Evolutionary conservation across 2,329 filamentous ascomycete genomes (phyloP), one percentile per base, ranked within the genome.

Genomic region (Alternaria solani): DNA sequence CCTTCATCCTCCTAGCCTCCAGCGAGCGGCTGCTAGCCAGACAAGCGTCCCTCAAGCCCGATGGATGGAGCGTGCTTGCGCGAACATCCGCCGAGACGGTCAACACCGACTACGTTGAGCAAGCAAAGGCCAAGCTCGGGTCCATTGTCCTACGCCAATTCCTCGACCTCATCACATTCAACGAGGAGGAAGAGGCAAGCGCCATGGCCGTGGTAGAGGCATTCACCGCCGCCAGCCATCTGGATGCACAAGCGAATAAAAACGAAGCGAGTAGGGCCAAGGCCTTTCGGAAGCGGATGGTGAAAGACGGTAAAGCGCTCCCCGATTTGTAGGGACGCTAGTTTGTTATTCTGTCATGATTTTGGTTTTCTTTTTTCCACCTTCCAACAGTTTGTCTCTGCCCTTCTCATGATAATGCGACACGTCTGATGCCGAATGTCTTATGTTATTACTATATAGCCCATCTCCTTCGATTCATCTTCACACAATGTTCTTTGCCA

Each of bases 31-130:
- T 69, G 11, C 55, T 71, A 23, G 70, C 67, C 7, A 70, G 74
- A 16, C 70, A 73, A 51, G 59, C 62, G 20, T 73, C 73, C 0
- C 44, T 59, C 1, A 65, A 56, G 18, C 41, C 61, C 4, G 59
- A 62, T 9, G 72, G 71, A 12, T 75, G 73, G 74, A 65, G 70
- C 26, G 63, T 75, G 9, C 66, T 76, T 8, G 59, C 67, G 7
- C 67, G 69, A 3, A 72, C 66, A 36, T 68, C 68, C 1, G 57
- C 65, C 7, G 67, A 71, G 23, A 60, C 65, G 0, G 52, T 59
- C 16, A 61, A 61, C 28, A 65, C 53, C 36, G 70, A 75, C 57
- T 72, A 69, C 46, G 44, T 76, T 14, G 57, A 59, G 1, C 64
- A 73, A 54, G 65, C 71, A 7, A 68, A 70, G 3, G 56, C 70